Conservation (phyloP, 495 filamentous ascomycete genomes). For the Aspergillus avenaceus region DNA sequence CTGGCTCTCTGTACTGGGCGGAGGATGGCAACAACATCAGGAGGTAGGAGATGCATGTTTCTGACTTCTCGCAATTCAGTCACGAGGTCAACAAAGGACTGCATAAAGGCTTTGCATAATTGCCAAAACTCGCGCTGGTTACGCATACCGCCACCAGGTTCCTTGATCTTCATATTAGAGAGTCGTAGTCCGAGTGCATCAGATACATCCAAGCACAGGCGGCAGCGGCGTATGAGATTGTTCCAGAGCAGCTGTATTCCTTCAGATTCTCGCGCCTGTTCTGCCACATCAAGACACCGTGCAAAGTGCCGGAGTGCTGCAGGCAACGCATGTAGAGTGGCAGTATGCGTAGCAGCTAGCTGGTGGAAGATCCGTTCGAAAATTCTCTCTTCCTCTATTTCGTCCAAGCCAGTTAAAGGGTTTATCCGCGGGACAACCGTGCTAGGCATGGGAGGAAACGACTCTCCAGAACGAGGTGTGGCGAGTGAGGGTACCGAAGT, state of each 20-base stretch:
- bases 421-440: conserved; percentile 39
- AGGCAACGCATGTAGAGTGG: conserved; percentile 63
- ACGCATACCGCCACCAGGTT: conserved; percentile 63
- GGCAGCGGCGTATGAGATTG: conserved; percentile 62
- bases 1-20: conserved; percentile 71
- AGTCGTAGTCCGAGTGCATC: conserved; percentile 65
- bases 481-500: conserved; percentile 47
- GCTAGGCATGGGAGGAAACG: conserved; percentile 59
- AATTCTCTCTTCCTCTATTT: conserved; percentile 68
- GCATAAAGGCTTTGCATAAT: conserved; percentile 70
- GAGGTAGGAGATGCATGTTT: conserved; percentile 58
- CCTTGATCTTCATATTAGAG: conserved; percentile 77
- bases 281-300: conserved; percentile 42
- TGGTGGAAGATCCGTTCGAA: conserved; percentile 79
- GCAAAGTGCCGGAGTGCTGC: conserved; percentile 59
- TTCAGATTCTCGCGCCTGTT: conserved; percentile 42
- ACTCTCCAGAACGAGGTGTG: conserved; percentile 74
- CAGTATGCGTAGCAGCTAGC: conserved; percentile 61
- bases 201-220: conserved; percentile 58
- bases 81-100: conserved; percentile 71
- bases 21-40: conserved; percentile 65
- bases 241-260: conserved; percentile 62
- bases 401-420: conserved; percentile 52
- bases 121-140: conserved; percentile 80
- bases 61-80: conserved; percentile 65